phyloP scores from a whole-genome alignment of 495 filamentous ascomycete genomes.

The Penicillium simplicissimum region DNA sequence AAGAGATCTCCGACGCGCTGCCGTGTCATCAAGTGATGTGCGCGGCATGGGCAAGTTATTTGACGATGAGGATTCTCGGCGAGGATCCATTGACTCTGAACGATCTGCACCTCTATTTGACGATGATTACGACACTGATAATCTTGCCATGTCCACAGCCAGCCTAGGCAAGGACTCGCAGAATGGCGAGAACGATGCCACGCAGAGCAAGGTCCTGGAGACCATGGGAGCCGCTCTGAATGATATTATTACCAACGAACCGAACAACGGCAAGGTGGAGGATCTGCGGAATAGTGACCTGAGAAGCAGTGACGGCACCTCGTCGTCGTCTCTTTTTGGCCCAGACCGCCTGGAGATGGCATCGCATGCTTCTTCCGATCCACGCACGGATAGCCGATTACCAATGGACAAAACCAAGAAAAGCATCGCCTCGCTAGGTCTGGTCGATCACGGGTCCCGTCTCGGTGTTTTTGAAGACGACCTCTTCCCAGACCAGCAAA shows the following conservation, averaged over 20 bases:
- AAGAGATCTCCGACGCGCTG: slow-evolving; percentile 58
- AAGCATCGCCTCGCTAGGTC: slow-evolving; percentile 85
- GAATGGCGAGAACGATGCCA: slow-evolving; percentile 45
- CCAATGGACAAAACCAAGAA: slow-evolving; percentile 63
- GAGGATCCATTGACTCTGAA: slow-evolving; percentile 60
- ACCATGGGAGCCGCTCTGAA: slow-evolving; percentile 95
- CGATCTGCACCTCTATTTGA: slow-evolving; percentile 60
- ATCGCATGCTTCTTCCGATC: slow-evolving; percentile 59
- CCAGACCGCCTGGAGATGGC: slow-evolving; percentile 51
- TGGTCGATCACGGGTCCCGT: slow-evolving; percentile 76
- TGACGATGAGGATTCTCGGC: slow-evolving; percentile 47
- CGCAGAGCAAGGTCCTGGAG: slow-evolving; percentile 67
- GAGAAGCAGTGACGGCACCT: slow-evolving; percentile 54
- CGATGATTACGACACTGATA: slow-evolving; percentile 67
- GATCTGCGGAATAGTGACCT: slow-evolving; percentile 59
- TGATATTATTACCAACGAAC: slow-evolving; percentile 84
- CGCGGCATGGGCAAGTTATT: slow-evolving; percentile 41
- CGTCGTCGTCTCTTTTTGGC: slow-evolving; percentile 34
- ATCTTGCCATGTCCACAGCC: slow-evolving; percentile 58
- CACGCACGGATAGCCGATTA: slow-evolving; percentile 38
- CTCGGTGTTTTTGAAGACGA: slow-evolving; percentile 94
- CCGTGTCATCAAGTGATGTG: slow-evolving; percentile 60
- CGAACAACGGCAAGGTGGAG: slow-evolving; percentile 63
- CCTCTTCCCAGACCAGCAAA: slow-evolving; percentile 88
- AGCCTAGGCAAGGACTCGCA: slow-evolving; percentile 56